These are phyloP conservation scores for Brassica hybrid DNA, from an alignment of 441 rosid species.

Conservation along the genomic window DNA sequence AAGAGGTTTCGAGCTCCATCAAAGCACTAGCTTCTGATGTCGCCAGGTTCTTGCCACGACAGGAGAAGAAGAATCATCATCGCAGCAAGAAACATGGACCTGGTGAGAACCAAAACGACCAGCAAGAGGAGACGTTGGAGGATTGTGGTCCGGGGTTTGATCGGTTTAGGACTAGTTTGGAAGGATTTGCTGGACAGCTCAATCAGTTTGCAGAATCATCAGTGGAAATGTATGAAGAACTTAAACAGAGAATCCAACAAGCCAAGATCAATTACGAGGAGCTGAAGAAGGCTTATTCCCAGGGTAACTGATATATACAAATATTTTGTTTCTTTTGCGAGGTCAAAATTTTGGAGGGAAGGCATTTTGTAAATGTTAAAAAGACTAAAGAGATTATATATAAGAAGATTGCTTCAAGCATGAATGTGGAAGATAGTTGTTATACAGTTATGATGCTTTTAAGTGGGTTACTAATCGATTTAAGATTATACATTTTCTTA, in stretches of 20 bases:
- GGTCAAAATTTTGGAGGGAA: conserved; percentile 27
- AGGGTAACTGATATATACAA: background rate
- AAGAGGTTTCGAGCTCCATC: conserved; percentile 66
- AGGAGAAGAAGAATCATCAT: conserved; percentile 58
- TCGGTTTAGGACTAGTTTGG: conserved; percentile 59
- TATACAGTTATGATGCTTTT: background rate
- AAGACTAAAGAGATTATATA: conserved; percentile 27
- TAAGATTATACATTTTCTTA: too few species aligned
- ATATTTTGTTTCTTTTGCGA: background rate
- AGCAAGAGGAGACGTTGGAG: conserved; percentile 62
- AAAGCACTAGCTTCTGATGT: conserved; percentile 70
- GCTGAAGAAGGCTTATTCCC: conserved; percentile 39
- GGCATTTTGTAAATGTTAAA: conserved; percentile 43
- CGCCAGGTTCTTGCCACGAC: conserved; percentile 63
- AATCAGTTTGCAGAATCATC: conserved; percentile 58
- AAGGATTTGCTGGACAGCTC: conserved; percentile 56
- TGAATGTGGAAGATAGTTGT: conserved; percentile 10
- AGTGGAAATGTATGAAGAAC: conserved; percentile 58
- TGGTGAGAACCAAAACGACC: conserved; percentile 48
- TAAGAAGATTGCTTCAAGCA: conserved; percentile 6
- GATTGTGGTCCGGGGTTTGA: conserved; percentile 60
- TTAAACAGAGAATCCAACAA: conserved; percentile 48
- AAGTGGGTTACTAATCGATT: background rate
- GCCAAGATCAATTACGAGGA: conserved; percentile 51
- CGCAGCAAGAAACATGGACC: conserved; percentile 55